Evolutionary conservation across 441 rosid species (phyloP), one percentile per base, ranked within the genome.

Genomic region (Pelargonium myrrhifolium): DNA sequence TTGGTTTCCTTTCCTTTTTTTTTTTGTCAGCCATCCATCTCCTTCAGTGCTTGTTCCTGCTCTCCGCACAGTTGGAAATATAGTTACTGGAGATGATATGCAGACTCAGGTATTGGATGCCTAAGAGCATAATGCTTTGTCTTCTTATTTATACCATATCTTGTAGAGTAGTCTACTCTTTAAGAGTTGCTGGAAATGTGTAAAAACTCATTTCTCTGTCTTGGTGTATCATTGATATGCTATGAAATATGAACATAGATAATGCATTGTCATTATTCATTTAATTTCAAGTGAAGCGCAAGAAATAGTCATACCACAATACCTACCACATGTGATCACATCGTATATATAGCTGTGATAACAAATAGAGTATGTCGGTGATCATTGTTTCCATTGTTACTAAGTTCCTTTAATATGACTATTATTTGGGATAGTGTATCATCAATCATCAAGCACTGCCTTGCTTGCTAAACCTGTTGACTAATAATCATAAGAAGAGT

Each of bases 11-110:
- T 17, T 18, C 1, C 5, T 1, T 39, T 62, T 37, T 35, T 62
- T 14, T 68, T 63, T 53, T 31, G 26, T 9, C 73, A 92, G 95
- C 74, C 93, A 92, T 62, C 90, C 86, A 62, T 84, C 96, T 65
- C 91, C 92, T 12, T 84, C 95, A 1, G 90, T 92, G 76, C 81
- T 92, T n/a, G 88, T 88, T 72, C 96, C 98, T 66, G 95, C 98
- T 58, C 96, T 92, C 58, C 91, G 96, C 35, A 81, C 93, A 0
- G 87, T 89, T 70, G 94, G 96, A 59, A 88, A 92, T 72, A 88
- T 92, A 43, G 97, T 92, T 47, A 92, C 92, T 5, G 93, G 98
- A 15, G 96, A 92, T 73, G 98, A 89, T 76, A 21, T 72, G 74
- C 95, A 92, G 76, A 89, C 96, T 24, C 95, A 92, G 96, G 97